Percentiles rank a stretch among this genome's conserved stretches.
phyloP scores from a whole-genome alignment of 768 basidiomycete genomes.

The Tylopilus sp. region DNA sequence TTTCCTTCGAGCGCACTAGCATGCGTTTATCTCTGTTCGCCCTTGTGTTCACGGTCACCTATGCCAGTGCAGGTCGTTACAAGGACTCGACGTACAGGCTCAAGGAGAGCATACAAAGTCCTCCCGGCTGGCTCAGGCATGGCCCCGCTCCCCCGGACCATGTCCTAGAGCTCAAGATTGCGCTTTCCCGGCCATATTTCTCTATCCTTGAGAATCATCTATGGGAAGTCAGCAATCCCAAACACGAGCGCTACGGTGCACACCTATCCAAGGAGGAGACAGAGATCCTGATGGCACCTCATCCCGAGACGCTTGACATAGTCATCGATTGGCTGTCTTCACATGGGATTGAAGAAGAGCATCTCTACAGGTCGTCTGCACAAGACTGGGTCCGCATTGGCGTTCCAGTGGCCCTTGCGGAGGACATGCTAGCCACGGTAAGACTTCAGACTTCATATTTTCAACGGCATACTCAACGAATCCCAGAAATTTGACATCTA shows the following conservation, averaged over 20 bases:
- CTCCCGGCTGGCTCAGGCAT: slow-evolving; percentile 47
- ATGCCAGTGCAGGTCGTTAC: slow-evolving; percentile 9
- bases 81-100: slow-evolving; percentile 29
- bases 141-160: slow-evolving; percentile 43
- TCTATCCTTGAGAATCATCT: slow-evolving; percentile 47
- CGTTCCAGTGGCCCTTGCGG: slow-evolving; percentile 56
- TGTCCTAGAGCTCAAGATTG: slow-evolving; percentile 54
- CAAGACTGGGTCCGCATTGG: slow-evolving; percentile 66
- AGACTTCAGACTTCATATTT: slow-evolving; percentile 8
- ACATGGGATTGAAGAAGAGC: slow-evolving; percentile 48
- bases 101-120: slow-evolving; percentile 45
- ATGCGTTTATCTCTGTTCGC: slow-evolving; percentile 13
- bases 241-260: slow-evolving; percentile 50
- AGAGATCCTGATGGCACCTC: slow-evolving; percentile 58
- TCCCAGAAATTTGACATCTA: slow-evolving; percentile 60
- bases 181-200: slow-evolving; percentile 52
- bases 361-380: slow-evolving; percentile 55
- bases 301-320: slow-evolving; percentile 44
- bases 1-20: not conserved
- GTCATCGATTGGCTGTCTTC: slow-evolving; percentile 62
- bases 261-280: slow-evolving; percentile 65
- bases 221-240: slow-evolving; percentile 56
- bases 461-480: not conserved
- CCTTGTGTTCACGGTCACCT: slow-evolving; percentile 10
- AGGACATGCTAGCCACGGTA: slow-evolving; percentile 71